Evolutionary conservation across 352 stramenopile species (phyloP).

Genomic region (Phytopythium mirpurense): DNA sequence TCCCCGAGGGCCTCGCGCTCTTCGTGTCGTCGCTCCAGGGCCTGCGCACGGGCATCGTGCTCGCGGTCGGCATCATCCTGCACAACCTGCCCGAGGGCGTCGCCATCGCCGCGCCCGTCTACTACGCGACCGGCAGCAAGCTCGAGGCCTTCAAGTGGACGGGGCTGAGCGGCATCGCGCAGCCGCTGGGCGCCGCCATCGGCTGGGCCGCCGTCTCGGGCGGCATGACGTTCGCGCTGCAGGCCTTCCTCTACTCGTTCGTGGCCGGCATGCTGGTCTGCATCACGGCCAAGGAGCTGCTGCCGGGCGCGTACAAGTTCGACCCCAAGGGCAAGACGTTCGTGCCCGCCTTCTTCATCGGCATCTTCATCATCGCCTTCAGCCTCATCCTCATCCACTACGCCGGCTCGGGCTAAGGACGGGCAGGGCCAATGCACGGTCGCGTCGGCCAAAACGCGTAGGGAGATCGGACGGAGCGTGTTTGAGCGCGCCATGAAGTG

Average conservation of each 20-base stretch:
- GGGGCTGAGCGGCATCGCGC: conserved; percentile 81
- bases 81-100: conserved; percentile 98
- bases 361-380: conserved; percentile 87
- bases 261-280: conserved; percentile 92
- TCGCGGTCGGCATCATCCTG: conserved; percentile 94
- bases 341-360: conserved; percentile 79
- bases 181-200: conserved; percentile 89
- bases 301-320: conserved; percentile 89
- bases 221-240: conserved; percentile 61
- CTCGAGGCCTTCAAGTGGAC: conserved; percentile 92
- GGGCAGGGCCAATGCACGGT: too few species aligned
- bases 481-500: too few species aligned
- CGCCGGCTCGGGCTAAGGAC: conserved; percentile 39
- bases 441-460: too few species aligned
- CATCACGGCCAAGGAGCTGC: conserved; percentile 90
- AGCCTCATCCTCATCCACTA: conserved; percentile 86
- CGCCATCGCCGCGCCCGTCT: conserved; percentile 94
- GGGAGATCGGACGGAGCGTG: too few species aligned
- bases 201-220: conserved; percentile 46
- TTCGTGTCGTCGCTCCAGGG: conserved; percentile 92
- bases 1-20: conserved; percentile 95
- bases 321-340: conserved; percentile 85
- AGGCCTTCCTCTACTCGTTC: conserved; percentile 88
- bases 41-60: conserved; percentile 82
- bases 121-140: conserved; percentile 93